Percentiles rank a stretch among this genome's conserved stretches.
Conservation (phyloP, 1,139 yeast genomes). For the Kodamaea arcana region DNA sequence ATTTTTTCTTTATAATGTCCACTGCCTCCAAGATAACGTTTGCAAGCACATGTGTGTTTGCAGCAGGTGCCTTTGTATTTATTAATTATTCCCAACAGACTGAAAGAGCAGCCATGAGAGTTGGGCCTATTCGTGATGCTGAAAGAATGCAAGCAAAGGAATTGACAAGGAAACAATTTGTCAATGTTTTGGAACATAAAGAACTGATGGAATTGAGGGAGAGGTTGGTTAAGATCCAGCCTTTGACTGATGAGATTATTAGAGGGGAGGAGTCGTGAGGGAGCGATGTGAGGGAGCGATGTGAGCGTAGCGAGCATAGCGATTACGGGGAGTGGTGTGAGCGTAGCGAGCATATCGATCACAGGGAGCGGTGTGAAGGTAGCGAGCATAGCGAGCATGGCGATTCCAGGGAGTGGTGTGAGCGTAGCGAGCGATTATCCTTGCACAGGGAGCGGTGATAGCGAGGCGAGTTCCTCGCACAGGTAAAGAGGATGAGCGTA, state of each 20-base stretch:
- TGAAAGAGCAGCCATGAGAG: constrained; percentile 67
- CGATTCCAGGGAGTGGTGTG: too few relatives aligned
- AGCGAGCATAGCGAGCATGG: too few relatives aligned
- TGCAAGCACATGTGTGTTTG: constrained; percentile 52
- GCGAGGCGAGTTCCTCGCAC: too few relatives aligned
- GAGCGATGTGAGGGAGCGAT: too few relatives aligned
- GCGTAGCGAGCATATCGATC: too few relatives aligned
- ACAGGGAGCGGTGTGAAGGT: too few relatives aligned
- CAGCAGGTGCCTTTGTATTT: constrained; percentile 57
- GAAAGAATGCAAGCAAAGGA: constrained; percentile 40
- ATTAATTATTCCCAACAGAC: constrained; percentile 65
- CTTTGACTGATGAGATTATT: constrained; percentile 44
- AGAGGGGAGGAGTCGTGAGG: constrained; percentile 27
- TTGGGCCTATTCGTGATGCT: constrained; percentile 79
- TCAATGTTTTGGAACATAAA: constrained; percentile 70
- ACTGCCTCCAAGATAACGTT: constrained; percentile 69
- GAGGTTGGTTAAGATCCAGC: constrained; percentile 63
- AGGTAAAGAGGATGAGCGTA: too few relatives aligned
- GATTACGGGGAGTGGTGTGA: too few relatives aligned
- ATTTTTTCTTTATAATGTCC: too few relatives aligned
- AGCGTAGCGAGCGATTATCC: too few relatives aligned
- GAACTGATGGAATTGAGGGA: constrained; percentile 65
- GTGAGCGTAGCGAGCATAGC: too few relatives aligned
- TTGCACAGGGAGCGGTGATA: too few relatives aligned
- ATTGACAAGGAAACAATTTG: constrained; percentile 36